Evolutionary conservation across 305 asterid genomes (phyloP), one percentile per base, ranked within the genome.

Genomic region (Nicotiana rustica): DNA sequence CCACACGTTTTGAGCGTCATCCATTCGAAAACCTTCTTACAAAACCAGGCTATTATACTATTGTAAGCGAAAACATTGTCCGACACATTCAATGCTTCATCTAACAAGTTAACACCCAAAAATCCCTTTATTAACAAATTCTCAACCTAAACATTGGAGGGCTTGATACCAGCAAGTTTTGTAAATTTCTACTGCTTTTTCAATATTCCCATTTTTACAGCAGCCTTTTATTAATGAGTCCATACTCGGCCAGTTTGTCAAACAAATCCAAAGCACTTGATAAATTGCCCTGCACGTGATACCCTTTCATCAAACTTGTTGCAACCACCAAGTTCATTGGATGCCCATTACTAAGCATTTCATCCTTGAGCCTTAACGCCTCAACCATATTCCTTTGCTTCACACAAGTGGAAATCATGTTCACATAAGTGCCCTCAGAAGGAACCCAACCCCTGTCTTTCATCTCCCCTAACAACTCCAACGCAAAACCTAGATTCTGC

Each of bases 221-320:
- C 98, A 93, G 17, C 99, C 97, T 89, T 94, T 92, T 17, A 94
- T 88, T 44, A 92, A 85, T 77, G 80, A 91, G 89, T 60, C 96
- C 98, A 78, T 83, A 86, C 79, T 84, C 86, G 17, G 88, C 87
- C 69, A 92, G 81, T 84, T 85, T 88, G 66, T 87, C 86, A 41
- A 91, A 93, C 88, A 95, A 88, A 21, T 83, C 92, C 92, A 94
- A 86, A 47, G 96, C 90, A 71, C 86, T 82, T 12, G 5, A 69
- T 64, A 92, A 84, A 90, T 91, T 87, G 10, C 97, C 95, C 80
- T 86, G 87, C 88, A 89, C 89, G 88, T 70, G 88, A 85, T 88
- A 92, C 19, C 99, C 98, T 87, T 94, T 95, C 92, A 95, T 95
- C 90, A 95, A 90, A 88, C 92, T 89, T 64, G 94, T 95, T 14